Evolutionary conservation across 208 protist species (phyloP).

Genomic region (Trichomonas vaginalis): DNA sequence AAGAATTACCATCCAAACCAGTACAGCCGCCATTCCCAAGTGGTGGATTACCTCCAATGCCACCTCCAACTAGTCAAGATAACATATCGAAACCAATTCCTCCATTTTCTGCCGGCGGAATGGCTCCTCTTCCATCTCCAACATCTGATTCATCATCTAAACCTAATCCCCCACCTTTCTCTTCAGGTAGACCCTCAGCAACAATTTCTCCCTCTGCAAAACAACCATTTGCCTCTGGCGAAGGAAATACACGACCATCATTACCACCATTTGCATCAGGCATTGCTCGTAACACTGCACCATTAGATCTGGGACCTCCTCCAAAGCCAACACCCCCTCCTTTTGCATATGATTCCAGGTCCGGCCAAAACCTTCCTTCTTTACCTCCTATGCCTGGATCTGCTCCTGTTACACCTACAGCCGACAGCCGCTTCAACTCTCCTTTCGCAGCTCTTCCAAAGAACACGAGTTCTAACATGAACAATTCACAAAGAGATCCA

Average conservation of each 20-base stretch:
- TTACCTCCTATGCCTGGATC: neutral
- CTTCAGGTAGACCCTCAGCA: too few relatives aligned
- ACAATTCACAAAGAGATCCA: neutral
- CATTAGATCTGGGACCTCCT: neutral
- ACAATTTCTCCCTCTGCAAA: too few relatives aligned
- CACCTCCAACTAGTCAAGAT: neutral
- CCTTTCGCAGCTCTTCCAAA: neutral
- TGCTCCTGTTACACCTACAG: neutral
- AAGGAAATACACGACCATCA: too few relatives aligned
- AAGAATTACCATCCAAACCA: neutral
- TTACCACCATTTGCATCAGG: neutral
- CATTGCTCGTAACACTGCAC: neutral
- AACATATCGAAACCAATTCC: neutral
- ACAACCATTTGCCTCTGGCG: too few relatives aligned
- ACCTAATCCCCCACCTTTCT: too few relatives aligned
- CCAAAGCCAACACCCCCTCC: neutral
- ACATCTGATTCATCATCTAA: too few relatives aligned
- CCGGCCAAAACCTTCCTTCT: neutral
- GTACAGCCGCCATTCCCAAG: too few relatives aligned
- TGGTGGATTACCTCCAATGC: too few relatives aligned
- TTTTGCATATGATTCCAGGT: too few relatives aligned
- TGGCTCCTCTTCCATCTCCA: too few relatives aligned
- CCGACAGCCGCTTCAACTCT: neutral
- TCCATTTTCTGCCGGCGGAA: too few relatives aligned
- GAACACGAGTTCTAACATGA: neutral